phyloP scores from a whole-genome alignment of 2,329 filamentous ascomycete genomes.

The Calonectria honghensis region DNA sequence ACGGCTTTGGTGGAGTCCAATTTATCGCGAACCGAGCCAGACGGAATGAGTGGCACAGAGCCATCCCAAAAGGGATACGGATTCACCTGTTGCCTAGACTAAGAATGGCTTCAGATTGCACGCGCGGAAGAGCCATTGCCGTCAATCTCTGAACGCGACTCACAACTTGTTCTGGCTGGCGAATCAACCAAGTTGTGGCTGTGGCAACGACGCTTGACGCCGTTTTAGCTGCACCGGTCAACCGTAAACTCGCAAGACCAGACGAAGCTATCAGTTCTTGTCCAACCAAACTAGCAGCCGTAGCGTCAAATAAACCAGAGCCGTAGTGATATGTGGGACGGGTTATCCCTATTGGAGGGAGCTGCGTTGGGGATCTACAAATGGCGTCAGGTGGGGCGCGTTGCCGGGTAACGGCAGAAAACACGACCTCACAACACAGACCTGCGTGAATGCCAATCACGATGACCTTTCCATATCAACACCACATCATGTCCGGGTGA shows the following conservation, averaged over 20 bases:
- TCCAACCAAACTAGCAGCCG: slow-evolving; percentile 17
- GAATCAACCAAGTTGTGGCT: background rate
- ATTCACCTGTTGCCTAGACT: slow-evolving; percentile 1
- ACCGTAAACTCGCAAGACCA: slow-evolving; percentile 1
- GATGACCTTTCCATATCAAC: slow-evolving; percentile 41
- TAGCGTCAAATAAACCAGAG: background rate
- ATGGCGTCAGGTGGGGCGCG: slow-evolving; percentile 42
- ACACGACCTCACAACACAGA: slow-evolving; percentile 52
- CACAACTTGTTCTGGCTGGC: background rate
- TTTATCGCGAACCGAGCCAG: slow-evolving; percentile 4
- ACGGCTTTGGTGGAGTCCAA: slow-evolving; percentile 24
- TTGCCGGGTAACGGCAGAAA: slow-evolving; percentile 56
- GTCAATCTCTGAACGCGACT: background rate
- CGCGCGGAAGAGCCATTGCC: background rate
- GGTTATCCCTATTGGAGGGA: slow-evolving; percentile 33
- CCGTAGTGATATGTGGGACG: background rate
- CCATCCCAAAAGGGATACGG: slow-evolving; percentile 7
- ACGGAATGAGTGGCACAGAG: slow-evolving; percentile 13
- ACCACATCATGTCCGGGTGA: slow-evolving; percentile 54
- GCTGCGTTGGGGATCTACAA: slow-evolving; percentile 48
- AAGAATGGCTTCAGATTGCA: slow-evolving; percentile 4
- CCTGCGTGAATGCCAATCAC: slow-evolving; percentile 22
- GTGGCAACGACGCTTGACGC: slow-evolving; percentile 7
- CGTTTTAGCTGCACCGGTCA: background rate
- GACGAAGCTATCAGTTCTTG: background rate